Evolutionary conservation across 2,329 filamentous ascomycete species (phyloP).

Genomic region (Penicillium crustosum): DNA sequence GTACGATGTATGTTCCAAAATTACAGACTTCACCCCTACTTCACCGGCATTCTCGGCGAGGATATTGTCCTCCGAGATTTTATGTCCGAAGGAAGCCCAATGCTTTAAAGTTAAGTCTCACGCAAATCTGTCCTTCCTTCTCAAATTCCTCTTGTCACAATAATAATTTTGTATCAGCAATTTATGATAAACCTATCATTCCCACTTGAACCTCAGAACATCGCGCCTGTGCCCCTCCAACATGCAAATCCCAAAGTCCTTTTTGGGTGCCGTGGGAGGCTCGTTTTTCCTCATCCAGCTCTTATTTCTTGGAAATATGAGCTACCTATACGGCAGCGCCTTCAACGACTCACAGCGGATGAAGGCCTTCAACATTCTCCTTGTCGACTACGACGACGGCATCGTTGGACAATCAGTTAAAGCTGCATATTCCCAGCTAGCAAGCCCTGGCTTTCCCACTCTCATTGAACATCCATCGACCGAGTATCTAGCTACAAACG

Average conservation of each 20-base stretch:
- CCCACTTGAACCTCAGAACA: not conserved
- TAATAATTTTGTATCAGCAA: not conserved
- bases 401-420: not conserved
- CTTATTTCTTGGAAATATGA: not conserved
- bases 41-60: not conserved
- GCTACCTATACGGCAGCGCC: not conserved
- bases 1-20: not conserved
- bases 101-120: not conserved
- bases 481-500: not conserved
- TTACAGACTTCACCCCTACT: not conserved
- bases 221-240: not conserved
- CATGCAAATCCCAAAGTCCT: not conserved
- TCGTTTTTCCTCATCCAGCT: not conserved
- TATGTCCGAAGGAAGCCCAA: not conserved
- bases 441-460: constrained; percentile 6
- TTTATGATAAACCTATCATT: not conserved
- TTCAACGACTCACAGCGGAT: not conserved
- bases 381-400: constrained; percentile 9
- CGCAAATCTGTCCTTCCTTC: not conserved
- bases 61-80: not conserved
- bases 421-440: constrained; percentile 2
- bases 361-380: constrained; percentile 8
- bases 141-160: not conserved
- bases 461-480: constrained; percentile 1
- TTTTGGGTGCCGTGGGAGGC: not conserved